Base-by-base conservation (phyloP, 306 rosid genomes). In the Abrus precatorius region DNA sequence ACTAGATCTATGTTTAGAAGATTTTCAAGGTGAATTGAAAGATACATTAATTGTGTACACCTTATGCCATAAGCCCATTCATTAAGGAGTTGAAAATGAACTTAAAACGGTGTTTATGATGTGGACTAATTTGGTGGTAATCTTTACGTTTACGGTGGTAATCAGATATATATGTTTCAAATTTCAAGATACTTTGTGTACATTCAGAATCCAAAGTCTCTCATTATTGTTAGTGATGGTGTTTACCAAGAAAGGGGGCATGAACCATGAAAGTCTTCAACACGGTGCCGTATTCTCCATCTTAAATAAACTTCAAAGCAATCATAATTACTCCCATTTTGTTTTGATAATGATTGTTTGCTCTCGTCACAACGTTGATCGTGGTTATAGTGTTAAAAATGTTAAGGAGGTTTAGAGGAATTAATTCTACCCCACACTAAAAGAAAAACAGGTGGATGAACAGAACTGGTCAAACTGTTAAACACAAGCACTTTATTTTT, bases 191-290 rank as follows among this genome's bases (percentile, higher is more conserved):
- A 32, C 48, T 59, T 61, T 57, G 28, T 41, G 50, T 32, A 43
- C 30, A 33, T 59, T 54, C 20, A 43, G 44, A 47, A 49, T 78
- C 76, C 14, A 77, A 62, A 77, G 3, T 64, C 53, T 32, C 43
- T 29, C 76, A 36, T 36, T 36, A 36, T 36, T 36, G 40, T 36
- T 36, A 36, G 40, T 36, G 4, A 36, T 36, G 40, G 40, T 36
- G 40, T 63, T 79, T 66, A 47, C 74, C 70, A 48, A 32, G 5
- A 52, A 53, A 53, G 53, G 80, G 44, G 40, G 5, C n/a, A 34
- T 59, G 49, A 69, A 59, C 13, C 40, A 36, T 36, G 56, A 60
- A 62, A 71, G 70, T 36, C 40, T 2, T 36, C 2, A 36, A 36
- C 40, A 69, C 0, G 45, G 60, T 50, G 67, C 73, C 43, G 44